These are phyloP conservation scores for Pseudopyricularia cyperi DNA, from an alignment of 2,329 filamentous ascomycete species.

Conservation along the genomic window DNA sequence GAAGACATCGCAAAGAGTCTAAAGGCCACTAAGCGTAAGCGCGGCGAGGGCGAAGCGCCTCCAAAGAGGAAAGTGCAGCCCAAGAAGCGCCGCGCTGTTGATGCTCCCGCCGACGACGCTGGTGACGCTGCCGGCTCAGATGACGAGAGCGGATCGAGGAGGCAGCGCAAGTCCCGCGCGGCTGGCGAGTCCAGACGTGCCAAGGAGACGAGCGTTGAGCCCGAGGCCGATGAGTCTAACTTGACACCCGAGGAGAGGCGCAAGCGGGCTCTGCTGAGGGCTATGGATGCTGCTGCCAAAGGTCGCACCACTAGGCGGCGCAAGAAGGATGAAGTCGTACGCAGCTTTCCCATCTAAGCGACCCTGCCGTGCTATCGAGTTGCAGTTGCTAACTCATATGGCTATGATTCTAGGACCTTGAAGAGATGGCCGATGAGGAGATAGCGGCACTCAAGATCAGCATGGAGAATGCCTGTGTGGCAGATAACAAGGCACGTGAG, in stretches of 20 bases:
- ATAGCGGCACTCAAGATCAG: slow-evolving; percentile 76
- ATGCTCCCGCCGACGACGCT: slow-evolving; percentile 38
- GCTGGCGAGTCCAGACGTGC: slow-evolving; percentile 26
- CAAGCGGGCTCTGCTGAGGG: slow-evolving; percentile 69
- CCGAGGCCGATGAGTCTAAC: slow-evolving; percentile 60
- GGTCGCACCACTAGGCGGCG: slow-evolving; percentile 58
- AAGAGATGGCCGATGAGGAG: slow-evolving; percentile 79
- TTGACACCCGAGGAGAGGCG: slow-evolving; percentile 76
- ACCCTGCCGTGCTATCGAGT: slow-evolving; percentile 1
- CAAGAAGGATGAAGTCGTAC: slow-evolving; percentile 81
- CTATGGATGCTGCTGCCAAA: slow-evolving; percentile 81
- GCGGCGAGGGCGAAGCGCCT: slow-evolving; percentile 43
- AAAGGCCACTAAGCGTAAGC: slow-evolving; percentile 53
- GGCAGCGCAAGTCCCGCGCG: slow-evolving; percentile 17
- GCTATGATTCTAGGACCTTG: slow-evolving; percentile 53
- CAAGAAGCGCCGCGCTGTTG: slow-evolving; percentile 46
- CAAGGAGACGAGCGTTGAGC: slow-evolving; percentile 23
- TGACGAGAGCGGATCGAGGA: slow-evolving; percentile 16
- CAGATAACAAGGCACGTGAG: slow-evolving; percentile 72
- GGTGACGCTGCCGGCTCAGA: slow-evolving; percentile 27
- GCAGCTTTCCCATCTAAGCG: slow-evolving; percentile 15
- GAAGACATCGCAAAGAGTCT: slow-evolving; percentile 51
- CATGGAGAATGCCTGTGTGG: slow-evolving; percentile 83
- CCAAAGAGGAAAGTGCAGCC: slow-evolving; percentile 61
- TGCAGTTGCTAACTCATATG: slow-evolving; percentile 8